Evolutionary conservation across 352 stramenopile genomes (phyloP), one percentile per base, ranked within the genome.

Genomic region (Salisapilia sapeloensis): DNA sequence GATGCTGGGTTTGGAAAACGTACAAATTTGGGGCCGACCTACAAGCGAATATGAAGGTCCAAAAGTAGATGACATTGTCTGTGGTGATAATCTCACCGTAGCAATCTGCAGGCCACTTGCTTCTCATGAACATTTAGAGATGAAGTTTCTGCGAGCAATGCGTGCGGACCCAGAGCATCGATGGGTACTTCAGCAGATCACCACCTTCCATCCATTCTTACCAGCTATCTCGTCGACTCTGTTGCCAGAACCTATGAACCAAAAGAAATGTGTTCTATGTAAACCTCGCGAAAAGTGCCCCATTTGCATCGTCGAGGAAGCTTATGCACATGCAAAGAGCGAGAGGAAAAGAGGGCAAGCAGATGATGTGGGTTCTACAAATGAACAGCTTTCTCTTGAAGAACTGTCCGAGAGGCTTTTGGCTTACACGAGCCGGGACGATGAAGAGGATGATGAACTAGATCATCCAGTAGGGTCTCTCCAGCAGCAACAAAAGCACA

Each of bases 151-250:
- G 22, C 64, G 65, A 12, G 64, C 65, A 5, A 37, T 72, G 6
- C 56, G 65, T 18, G 61, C 60, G 8, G 62, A 87, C 26, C 48
- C 47, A 3, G 53, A 50, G 1, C 60, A 32, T 46, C 14, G 63
- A 6, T 56, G 42, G 35, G 44, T 80, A 2, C 39, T 87, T 2
- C 24, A 67, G 24, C 67, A 87, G 30, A 40, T 82, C 17, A 65
- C 75, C 24, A 78, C 67, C 2, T 86, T 71, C 34, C 67, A 81
- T 18, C 38, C 56, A 31, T 81, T 65, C 34, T 20, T 56, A 4
- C 7, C 33, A 11, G 29, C 12, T 4, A 18, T 6, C 15, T 20
- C 13, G 14, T 21, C 13, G 9, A 18, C 28, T 43, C n/a, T 11
- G 10, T 23, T 20, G 37, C 32, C 4, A 24, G 21, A 53, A 29